A percentile compares a stretch with the other conserved stretches of the same genome.
phyloP scores from a whole-genome alignment of 2,329 filamentous ascomycete species.

The Cercospora sojina region DNA sequence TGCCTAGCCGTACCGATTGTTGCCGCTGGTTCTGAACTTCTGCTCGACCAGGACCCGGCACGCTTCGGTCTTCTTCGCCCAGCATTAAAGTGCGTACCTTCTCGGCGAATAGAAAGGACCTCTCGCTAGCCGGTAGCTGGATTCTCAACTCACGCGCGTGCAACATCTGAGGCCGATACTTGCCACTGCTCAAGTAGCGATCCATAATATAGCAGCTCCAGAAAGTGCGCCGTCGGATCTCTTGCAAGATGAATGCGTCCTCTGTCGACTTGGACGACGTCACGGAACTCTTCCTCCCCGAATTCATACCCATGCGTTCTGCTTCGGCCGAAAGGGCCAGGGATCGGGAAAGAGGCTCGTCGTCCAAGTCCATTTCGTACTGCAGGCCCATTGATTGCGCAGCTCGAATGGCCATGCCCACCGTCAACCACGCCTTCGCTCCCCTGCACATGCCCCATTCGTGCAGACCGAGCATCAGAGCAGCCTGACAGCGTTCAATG shows the following conservation, averaged over 20 bases:
- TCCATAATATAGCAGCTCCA: slow-evolving; percentile 75
- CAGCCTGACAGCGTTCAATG: slow-evolving; percentile 64
- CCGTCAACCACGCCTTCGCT: slow-evolving; percentile 63
- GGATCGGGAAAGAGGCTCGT: slow-evolving; percentile 40
- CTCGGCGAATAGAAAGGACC: slow-evolving; percentile 62
- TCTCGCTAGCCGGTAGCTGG: slow-evolving; percentile 66
- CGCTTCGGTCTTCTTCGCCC: slow-evolving; percentile 44
- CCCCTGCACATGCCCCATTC: slow-evolving; percentile 68
- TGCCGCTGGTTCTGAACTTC: slow-evolving; percentile 47
- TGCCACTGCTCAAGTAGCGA: slow-evolving; percentile 65
- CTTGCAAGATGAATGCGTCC: slow-evolving; percentile 57
- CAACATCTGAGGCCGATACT: slow-evolving; percentile 60
- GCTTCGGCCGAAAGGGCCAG: slow-evolving; percentile 41
- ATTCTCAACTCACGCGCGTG: slow-evolving; percentile 60
- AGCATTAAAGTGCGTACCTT: slow-evolving; percentile 56
- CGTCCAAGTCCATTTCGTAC: slow-evolving; percentile 52
- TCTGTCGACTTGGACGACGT: slow-evolving; percentile 27
- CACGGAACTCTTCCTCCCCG: slow-evolving; percentile 30
- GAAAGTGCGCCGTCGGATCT: slow-evolving; percentile 67
- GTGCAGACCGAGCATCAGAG: slow-evolving; percentile 69
- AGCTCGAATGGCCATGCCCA: slow-evolving; percentile 60
- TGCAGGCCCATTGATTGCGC: slow-evolving; percentile 62
- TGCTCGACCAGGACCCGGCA: slow-evolving; percentile 38
- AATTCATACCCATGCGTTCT: slow-evolving; percentile 40
- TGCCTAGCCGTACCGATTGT: slow-evolving; percentile 44